Evolutionary conservation across 139 green algal species (phyloP).

Genomic region (Zygnema circumcarinatum): DNA sequence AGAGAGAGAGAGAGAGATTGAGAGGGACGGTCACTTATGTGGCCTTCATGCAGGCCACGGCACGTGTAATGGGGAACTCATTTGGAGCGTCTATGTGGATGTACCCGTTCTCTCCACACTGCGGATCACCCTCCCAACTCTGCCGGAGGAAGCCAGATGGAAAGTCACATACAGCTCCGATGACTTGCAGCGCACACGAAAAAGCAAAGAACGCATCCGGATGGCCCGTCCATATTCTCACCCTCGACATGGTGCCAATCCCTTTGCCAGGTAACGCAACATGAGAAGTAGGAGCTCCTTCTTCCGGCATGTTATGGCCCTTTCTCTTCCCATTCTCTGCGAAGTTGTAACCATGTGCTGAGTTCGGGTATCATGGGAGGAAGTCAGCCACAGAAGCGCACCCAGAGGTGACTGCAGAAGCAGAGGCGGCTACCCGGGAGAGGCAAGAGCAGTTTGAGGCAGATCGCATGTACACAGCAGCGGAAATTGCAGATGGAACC

Average conservation of each 20-base stretch:
- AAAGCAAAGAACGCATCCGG: neutral
- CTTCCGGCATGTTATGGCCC: too few relatives aligned
- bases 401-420: neutral
- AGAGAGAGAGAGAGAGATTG: too few relatives aligned
- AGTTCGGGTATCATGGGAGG: too few relatives aligned
- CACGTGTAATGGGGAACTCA: neutral
- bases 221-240: neutral
- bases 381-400: too few relatives aligned
- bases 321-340: too few relatives aligned
- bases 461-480: neutral
- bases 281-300: too few relatives aligned
- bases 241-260: neutral
- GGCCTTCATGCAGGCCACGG: slow-evolving; percentile 9
- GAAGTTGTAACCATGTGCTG: too few relatives aligned
- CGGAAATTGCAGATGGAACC: slow-evolving; percentile 17
- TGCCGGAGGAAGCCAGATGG: neutral
- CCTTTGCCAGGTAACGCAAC: too few relatives aligned
- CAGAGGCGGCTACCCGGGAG: neutral
- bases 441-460: neutral
- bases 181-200: neutral
- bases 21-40: too few relatives aligned
- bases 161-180: too few relatives aligned
- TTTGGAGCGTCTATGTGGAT: slow-evolving; percentile 20
- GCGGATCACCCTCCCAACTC: neutral
- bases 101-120: slow-evolving; percentile 6